phyloP scores from a whole-genome alignment of 2,329 filamentous ascomycete species.

The Monilinia laxa region DNA sequence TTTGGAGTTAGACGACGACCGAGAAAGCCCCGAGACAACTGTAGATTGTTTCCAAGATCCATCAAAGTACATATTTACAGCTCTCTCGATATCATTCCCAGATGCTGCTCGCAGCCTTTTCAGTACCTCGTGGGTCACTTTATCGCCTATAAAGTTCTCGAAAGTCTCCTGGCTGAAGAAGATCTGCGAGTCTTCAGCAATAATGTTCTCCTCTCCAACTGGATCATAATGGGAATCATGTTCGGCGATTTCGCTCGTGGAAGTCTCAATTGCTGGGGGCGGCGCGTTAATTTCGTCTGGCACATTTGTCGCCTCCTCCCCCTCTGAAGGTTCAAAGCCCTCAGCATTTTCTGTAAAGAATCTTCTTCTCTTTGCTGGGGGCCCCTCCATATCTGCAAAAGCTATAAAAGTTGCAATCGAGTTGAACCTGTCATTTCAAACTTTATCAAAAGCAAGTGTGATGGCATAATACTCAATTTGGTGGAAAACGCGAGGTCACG shows the following conservation, averaged over 20 bases:
- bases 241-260: not conserved
- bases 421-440: not conserved
- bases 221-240: conserved; percentile 13
- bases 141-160: conserved; percentile 59
- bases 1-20: conserved; percentile 23
- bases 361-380: conserved; percentile 49
- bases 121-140: conserved; percentile 51
- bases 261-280: conserved; percentile 9
- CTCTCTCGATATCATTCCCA: conserved; percentile 58
- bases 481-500: conserved; percentile 32
- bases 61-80: conserved; percentile 69
- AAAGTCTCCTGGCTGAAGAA: conserved; percentile 58
- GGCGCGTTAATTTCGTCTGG: conserved; percentile 37
- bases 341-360: conserved; percentile 46
- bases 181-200: conserved; percentile 27
- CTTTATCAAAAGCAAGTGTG: not conserved
- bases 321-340: conserved; percentile 30
- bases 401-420: not conserved
- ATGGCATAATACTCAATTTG: conserved; percentile 20
- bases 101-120: conserved; percentile 54
- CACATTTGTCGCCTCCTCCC: conserved; percentile 28
- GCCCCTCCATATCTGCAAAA: conserved; percentile 42
- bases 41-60: conserved; percentile 57
- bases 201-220: not conserved
- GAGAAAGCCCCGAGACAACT: conserved; percentile 9